These are phyloP conservation scores for Diaporthe humulicola DNA, from an alignment of 2,329 filamentous ascomycete genomes.

Conservation along the genomic window DNA sequence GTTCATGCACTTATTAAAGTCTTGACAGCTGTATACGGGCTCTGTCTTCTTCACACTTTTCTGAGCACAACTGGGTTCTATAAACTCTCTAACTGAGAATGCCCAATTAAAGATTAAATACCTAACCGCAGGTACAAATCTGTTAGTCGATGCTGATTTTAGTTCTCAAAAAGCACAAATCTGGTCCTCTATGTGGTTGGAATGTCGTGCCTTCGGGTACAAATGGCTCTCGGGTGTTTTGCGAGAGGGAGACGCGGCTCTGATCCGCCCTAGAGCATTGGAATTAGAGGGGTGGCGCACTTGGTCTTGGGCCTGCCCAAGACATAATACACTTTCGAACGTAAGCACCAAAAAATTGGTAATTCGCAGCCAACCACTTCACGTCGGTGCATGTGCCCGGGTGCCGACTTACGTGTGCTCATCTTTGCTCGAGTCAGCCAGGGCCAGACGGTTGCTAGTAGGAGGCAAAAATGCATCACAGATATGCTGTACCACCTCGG, in stretches of 20 bases:
- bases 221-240: background rate
- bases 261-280: background rate
- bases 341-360: background rate
- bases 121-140: too few relatives aligned
- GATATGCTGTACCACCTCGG: background rate
- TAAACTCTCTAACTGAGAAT: background rate
- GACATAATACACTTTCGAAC: background rate
- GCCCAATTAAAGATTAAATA: background rate
- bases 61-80: background rate
- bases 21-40: background rate
- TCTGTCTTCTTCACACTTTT: background rate
- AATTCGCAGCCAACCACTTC: background rate
- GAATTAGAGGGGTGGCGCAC: background rate
- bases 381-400: too few relatives aligned
- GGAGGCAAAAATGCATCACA: background rate
- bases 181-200: background rate
- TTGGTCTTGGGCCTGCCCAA: background rate
- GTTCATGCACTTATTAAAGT: background rate
- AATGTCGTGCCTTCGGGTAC: background rate
- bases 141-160: background rate
- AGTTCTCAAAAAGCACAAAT: too few relatives aligned
- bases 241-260: background rate
- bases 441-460: background rate
- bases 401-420: background rate
- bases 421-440: background rate